Conservation (phyloP, 1,284 basidiomycete genomes). For the Erythrobasidium hasegawianum region DNA sequence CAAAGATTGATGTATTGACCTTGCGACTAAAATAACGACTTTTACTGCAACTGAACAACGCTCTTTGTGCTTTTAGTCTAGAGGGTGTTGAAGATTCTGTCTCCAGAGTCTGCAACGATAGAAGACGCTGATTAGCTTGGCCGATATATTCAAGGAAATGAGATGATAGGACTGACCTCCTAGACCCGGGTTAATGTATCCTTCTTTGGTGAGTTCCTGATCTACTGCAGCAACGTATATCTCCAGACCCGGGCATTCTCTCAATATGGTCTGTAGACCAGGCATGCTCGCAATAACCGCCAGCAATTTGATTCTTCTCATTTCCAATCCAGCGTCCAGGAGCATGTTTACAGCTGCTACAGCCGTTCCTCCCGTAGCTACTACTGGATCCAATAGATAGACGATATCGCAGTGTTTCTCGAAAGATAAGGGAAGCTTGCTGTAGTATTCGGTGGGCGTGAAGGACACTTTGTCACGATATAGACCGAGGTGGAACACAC, state of each 20-base stretch:
- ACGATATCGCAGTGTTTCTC: constrained; percentile 61
- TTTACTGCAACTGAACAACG: too few relatives aligned
- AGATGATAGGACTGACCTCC: constrained; percentile 58
- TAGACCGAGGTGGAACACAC: constrained; percentile 86
- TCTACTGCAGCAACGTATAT: constrained; percentile 82
- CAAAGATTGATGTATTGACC: too few relatives aligned
- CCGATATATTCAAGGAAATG: too few relatives aligned
- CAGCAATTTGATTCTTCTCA: constrained; percentile 69
- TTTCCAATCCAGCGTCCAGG: constrained; percentile 46
- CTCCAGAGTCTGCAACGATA: not conserved
- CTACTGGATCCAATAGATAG: constrained; percentile 78
- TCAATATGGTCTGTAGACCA: constrained; percentile 66
- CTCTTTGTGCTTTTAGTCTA: too few relatives aligned
- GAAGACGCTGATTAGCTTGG: not conserved
- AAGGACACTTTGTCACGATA: constrained; percentile 75
- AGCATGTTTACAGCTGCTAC: constrained; percentile 80
- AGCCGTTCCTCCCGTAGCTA: constrained; percentile 92
- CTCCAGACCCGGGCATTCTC: constrained; percentile 71
- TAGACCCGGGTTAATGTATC: constrained; percentile 78
- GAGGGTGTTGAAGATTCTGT: constrained; percentile 1
- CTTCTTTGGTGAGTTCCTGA: constrained; percentile 63
- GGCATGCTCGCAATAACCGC: constrained; percentile 72
- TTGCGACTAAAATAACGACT: too few relatives aligned
- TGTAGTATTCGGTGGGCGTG: constrained; percentile 63
- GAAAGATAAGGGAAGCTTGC: constrained; percentile 70